Conservation (phyloP, 2,329 filamentous ascomycete genomes). For the Talaromyces sp. region DNA sequence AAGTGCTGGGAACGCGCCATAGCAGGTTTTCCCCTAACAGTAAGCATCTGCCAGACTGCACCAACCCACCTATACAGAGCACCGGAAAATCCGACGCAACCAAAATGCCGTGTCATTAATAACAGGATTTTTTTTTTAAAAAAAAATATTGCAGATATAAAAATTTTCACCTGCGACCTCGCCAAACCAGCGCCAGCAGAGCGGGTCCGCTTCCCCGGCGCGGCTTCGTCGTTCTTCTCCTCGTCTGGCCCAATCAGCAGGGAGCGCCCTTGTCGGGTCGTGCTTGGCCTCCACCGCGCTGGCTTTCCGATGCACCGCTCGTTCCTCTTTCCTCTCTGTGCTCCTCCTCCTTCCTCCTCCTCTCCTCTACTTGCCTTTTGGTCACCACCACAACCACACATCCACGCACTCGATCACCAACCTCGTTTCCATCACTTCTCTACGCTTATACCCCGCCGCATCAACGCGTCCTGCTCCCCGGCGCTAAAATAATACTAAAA, state of each 20-base stretch:
- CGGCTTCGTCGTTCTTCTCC: constrained; percentile 23
- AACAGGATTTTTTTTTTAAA: not conserved
- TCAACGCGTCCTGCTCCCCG: not conserved
- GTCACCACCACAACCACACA: not conserved
- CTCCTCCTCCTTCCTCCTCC: not conserved
- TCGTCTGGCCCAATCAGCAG: constrained; percentile 33
- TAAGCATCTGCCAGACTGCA: not conserved
- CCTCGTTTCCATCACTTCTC: constrained; percentile 5
- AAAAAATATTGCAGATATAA: no score
- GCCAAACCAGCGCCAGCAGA: not conserved
- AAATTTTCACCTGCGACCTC: no score
- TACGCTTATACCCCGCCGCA: not conserved
- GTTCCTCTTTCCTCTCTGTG: not conserved
- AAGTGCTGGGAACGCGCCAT: no score
- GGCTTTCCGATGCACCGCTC: not conserved
- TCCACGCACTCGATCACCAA: not conserved
- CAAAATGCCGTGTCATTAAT: not conserved
- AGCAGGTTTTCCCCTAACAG: not conserved
- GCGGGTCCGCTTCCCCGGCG: constrained; percentile 11
- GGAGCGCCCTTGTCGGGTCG: constrained; percentile 14
- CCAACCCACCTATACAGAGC: not conserved
- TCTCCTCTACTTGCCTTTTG: constrained; percentile 5
- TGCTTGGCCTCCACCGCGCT: constrained; percentile 25
- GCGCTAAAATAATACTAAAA: not conserved
- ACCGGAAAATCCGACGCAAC: not conserved